A percentile compares a stretch with the other conserved stretches of the same genome.
Evolutionary conservation across 2,329 filamentous ascomycete species (phyloP).

Genomic region (Fusarium avenaceum): DNA sequence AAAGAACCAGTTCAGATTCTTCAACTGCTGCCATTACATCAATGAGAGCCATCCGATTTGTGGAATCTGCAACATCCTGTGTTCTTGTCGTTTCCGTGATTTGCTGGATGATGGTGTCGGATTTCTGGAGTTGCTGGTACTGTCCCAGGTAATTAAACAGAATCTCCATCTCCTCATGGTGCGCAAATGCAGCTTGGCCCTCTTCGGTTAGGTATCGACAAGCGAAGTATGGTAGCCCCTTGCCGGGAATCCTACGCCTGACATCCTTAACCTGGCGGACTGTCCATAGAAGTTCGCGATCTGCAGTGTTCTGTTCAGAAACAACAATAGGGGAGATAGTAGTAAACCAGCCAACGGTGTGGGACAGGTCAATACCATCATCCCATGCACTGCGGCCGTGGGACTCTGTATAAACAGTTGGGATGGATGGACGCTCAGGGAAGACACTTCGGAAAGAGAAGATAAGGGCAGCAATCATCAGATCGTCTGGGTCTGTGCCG

Average conservation of each 20-base stretch:
- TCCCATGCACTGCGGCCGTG: slow-evolving; percentile 6
- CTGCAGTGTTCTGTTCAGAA: not conserved
- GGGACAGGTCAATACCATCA: not conserved
- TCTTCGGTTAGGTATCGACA: not conserved
- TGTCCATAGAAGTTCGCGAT: not conserved
- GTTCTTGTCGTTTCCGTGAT: not conserved
- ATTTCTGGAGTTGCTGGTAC: slow-evolving; percentile 1
- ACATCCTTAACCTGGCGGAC: slow-evolving; percentile 1
- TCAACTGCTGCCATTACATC: not conserved
- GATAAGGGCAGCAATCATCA: not conserved
- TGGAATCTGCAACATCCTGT: slow-evolving; percentile 1
- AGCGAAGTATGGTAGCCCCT: not conserved
- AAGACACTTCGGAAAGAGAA: slow-evolving; percentile 1
- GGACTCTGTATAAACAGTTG: slow-evolving; percentile 2
- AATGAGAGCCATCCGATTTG: not conserved
- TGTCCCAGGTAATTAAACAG: not conserved
- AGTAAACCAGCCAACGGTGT: not conserved
- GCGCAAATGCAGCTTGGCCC: not conserved
- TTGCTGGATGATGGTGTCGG: not conserved
- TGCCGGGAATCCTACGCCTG: not conserved
- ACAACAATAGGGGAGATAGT: not conserved
- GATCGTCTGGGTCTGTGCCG: slow-evolving; percentile 3
- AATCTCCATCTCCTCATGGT: not conserved
- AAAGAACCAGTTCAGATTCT: slow-evolving; percentile 1
- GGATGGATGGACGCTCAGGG: not conserved